Evolutionary conservation across 495 filamentous ascomycete species (phyloP), one percentile per base, ranked within the genome.

Genomic region (Penicillium verhagenii): DNA sequence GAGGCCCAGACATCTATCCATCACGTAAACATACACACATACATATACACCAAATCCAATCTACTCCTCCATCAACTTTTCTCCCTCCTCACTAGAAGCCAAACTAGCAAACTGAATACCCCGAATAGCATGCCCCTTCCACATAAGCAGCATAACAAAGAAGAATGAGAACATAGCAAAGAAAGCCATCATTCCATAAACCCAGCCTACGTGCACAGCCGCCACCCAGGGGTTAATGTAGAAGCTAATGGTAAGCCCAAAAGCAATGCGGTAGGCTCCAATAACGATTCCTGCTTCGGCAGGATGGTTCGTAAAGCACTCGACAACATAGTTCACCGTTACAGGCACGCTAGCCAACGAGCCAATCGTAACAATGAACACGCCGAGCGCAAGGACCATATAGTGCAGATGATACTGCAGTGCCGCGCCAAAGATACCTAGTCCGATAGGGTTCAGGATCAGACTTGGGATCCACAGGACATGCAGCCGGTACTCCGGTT

Each of bases 131-230:
- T 66, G 57, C 5, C 65, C 65, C 53, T 68, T 66, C 65, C 65
- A 68, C 65, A 68, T 68, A 18, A 67, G 37, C 38, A 71, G 40
- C 61, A 67, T 58, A 7, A 64, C 61, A 38, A 77, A 71, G 14
- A 69, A 43, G 53, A 73, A 76, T 1, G 66, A 64, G 20, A 76
- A 59, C 7, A 77, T 50, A 6, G 64, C 64, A 57, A 80, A 77
- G 46, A 81, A 75, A 0, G 76, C 76, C 68, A 72, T 73, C 70
- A 76, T 81, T 0, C 79, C 79, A 65, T 76, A 81, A 0, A 76
- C 72, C 79, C 79, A 82, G 10, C 78, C 77, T 11, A 79, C 56
- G 25, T 63, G 68, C 1, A 81, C 76, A 33, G 61, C 66, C 6
- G 54, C 72, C 8, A 71, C 69, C 77, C 79, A 82, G 2, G 67